These are phyloP conservation scores for Rhodocollybia butyracea DNA, from an alignment of 768 basidiomycete species.

Conservation along the genomic window DNA sequence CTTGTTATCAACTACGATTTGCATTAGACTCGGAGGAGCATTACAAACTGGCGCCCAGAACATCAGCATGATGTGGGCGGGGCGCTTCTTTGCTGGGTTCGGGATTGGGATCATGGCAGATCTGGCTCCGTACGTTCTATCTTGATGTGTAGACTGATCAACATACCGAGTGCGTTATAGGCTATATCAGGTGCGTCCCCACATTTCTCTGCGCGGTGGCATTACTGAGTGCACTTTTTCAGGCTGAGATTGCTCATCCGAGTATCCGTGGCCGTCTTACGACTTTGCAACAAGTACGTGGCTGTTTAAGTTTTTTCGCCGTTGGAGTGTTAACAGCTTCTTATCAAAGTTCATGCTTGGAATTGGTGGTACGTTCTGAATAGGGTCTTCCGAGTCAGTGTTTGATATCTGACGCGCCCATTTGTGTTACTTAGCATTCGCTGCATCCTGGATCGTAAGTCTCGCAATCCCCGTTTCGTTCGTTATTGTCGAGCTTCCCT, in stretches of 20 bases:
- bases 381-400: not conserved
- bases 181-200: conserved; percentile 42
- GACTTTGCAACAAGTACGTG: conserved; percentile 43
- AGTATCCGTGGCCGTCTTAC: conserved; percentile 53
- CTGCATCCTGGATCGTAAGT: conserved; percentile 44
- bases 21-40: conserved; percentile 36
- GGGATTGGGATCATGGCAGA: conserved; percentile 48
- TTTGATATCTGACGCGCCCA: not conserved
- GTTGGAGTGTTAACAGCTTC: no score
- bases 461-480: not conserved
- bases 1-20: not conserved
- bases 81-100: conserved; percentile 48
- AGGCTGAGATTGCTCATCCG: conserved; percentile 56
- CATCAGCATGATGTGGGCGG: conserved; percentile 46
- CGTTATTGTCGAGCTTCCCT: not conserved
- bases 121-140: conserved; percentile 43
- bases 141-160: no score
- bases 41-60: conserved; percentile 44
- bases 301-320: not conserved
- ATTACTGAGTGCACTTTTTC: not conserved
- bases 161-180: no score
- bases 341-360: conserved; percentile 42
- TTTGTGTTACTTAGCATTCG: conserved; percentile 32
- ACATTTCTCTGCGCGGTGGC: not conserved
- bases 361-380: conserved; percentile 31